Evolutionary conservation across 352 stramenopile genomes (phyloP), one percentile per base, ranked within the genome.

Genomic region (Pythium angustatum): DNA sequence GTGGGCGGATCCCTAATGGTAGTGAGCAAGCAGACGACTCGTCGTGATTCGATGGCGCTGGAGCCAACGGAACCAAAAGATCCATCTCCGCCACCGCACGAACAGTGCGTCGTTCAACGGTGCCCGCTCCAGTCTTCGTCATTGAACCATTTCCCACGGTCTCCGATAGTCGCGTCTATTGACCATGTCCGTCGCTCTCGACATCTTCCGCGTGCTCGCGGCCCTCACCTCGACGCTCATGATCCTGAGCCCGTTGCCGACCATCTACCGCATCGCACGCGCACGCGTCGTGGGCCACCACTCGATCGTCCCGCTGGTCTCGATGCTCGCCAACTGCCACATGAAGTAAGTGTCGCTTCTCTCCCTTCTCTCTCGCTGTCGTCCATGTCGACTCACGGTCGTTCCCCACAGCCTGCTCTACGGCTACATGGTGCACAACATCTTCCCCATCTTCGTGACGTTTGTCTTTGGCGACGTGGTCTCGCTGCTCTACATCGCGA

Each of bases 401-500:
- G 75, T 72, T 51, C 79, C 76, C 33, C 66, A 80, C 50, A 59
- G 53, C 22, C 45, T 69, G 55, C 52, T 36, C 22, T 75, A 78
- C n/a, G 76, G 76, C 47, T 83, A 79, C 40, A 72, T 83, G 58
- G 64, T 66, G 22, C 60, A 68, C 65, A 77, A 81, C 44, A 73
- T 78, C 55, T 80, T 80, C 57, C 76, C 78, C 3, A 64, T 87
- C 5, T 68, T 83, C 33, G 63, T 71, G 11, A 83, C 74, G 3
- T 87, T 79, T 41, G 57, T 62, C 28, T 66, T 79, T 19, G 78
- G 76, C n/a, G 69, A 76, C 66, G 51, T 77, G 28, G 58, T 74
- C 2, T 59, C 71, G 17, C 27, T 81, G 27, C 41, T 64, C 15
- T 87, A 83, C 34, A 41, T 19, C 34, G 11, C 11, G 12, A 41